These are phyloP conservation scores for Moricandia arvensis DNA, from an alignment of 345 rosid species.

Conservation along the genomic window DNA sequence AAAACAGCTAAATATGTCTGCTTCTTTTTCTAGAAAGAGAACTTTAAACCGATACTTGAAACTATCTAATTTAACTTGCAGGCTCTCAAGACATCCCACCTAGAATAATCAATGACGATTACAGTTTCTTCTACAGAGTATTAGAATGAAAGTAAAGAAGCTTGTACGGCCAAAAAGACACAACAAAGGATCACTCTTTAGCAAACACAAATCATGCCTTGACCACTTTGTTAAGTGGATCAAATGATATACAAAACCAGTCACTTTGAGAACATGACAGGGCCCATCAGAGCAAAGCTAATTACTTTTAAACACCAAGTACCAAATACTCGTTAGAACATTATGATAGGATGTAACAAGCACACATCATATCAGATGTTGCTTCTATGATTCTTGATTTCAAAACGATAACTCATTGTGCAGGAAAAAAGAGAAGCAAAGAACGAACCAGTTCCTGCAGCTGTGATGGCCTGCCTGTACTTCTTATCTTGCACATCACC, in stretches of 20 bases:
- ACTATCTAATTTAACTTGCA: not conserved
- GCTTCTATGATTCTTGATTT: not conserved
- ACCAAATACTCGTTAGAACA: not conserved
- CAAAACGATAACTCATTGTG: not conserved
- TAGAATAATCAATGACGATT: not conserved
- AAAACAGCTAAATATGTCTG: not conserved
- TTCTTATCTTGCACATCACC: too few species aligned
- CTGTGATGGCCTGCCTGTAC: constrained; percentile 50
- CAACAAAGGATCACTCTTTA: not conserved
- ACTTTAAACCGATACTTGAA: not conserved
- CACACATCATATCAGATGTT: not conserved
- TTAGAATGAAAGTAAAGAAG: not conserved
- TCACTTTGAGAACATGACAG: not conserved
- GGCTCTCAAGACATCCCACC: not conserved
- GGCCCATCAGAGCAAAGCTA: not conserved
- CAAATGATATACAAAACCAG: not conserved
- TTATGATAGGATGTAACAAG: not conserved
- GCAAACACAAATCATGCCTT: constrained; percentile 14
- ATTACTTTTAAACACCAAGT: not conserved
- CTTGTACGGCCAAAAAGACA: not conserved
- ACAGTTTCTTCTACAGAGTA: not conserved
- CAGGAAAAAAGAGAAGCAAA: not conserved
- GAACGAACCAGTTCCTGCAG: constrained; percentile 84
- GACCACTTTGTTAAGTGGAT: not conserved
- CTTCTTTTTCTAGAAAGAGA: not conserved